Percentiles rank a stretch among this genome's conserved stretches.
Evolutionary conservation across 2,329 filamentous ascomycete genomes (phyloP).

Genomic region (Ophiognomonia clavigignenti-juglandacearum): DNA sequence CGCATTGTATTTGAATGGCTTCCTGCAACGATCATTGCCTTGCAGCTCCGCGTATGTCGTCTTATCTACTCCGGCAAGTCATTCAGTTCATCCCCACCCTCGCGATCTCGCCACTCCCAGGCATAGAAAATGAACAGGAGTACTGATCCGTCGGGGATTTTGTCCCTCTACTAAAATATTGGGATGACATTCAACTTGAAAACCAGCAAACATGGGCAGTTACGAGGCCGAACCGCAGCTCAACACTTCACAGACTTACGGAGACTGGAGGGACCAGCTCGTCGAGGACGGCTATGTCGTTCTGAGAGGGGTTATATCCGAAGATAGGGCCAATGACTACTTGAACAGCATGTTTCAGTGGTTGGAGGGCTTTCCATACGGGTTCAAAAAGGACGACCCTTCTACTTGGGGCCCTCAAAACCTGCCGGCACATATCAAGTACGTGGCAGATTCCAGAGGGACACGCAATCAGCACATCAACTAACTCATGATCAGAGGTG

Average conservation of each 20-base stretch:
- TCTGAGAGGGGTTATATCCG: background rate
- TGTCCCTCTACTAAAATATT: background rate
- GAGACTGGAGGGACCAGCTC: slow-evolving; percentile 5
- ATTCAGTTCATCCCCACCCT: background rate
- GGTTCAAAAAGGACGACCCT: slow-evolving; percentile 1
- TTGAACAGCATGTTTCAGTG: slow-evolving; percentile 4
- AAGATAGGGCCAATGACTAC: background rate
- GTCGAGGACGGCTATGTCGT: slow-evolving; percentile 3
- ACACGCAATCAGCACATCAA: background rate
- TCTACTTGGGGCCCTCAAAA: slow-evolving; percentile 4
- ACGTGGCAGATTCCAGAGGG: background rate
- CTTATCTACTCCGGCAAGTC: background rate
- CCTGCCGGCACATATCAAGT: slow-evolving; percentile 5
- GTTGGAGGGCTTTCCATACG: slow-evolving; percentile 3
- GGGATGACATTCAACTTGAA: too few relatives aligned
- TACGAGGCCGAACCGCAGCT: slow-evolving; percentile 2
- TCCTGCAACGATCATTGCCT: background rate
- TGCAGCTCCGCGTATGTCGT: background rate
- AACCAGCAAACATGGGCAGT: background rate
- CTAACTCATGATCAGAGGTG: background rate
- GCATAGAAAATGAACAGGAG: background rate
- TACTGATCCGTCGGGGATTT: background rate
- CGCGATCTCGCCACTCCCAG: background rate
- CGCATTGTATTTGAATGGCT: too few relatives aligned
- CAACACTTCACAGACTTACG: background rate